Evolutionary conservation across 2,329 filamentous ascomycete genomes (phyloP).

Genomic region (Epichloe gansuensis): DNA sequence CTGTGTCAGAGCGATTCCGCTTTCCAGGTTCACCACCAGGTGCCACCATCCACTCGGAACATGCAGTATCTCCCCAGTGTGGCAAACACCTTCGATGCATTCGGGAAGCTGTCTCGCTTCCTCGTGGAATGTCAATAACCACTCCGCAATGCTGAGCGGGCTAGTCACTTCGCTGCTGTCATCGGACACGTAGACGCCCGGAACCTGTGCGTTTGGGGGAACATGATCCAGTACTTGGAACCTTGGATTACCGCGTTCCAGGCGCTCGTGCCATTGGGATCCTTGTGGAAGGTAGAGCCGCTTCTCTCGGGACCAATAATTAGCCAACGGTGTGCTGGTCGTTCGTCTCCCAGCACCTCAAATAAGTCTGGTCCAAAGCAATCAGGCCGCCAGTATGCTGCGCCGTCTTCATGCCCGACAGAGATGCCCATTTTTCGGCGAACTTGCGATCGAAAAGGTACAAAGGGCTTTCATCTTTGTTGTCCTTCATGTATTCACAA

Average conservation of each 20-base stretch:
- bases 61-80: constrained; percentile 74
- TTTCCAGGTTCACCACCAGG: constrained; percentile 79
- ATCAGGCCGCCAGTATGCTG: constrained; percentile 64
- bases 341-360: constrained; percentile 59
- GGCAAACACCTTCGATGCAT: constrained; percentile 77
- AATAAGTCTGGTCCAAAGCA: constrained; percentile 87
- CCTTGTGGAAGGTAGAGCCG: constrained; percentile 91
- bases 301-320: constrained; percentile 80
- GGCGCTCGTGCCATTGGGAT: constrained; percentile 60
- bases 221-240: constrained; percentile 98
- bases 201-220: constrained; percentile 65
- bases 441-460: constrained; percentile 88
- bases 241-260: constrained; percentile 92
- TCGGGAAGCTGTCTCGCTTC: constrained; percentile 65
- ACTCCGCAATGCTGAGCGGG: constrained; percentile 92
- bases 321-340: constrained; percentile 84
- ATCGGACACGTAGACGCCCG: constrained; percentile 78
- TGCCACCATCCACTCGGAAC: constrained; percentile 97
- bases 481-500: constrained; percentile 67
- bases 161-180: constrained; percentile 91
- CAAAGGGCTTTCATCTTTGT: constrained; percentile 73
- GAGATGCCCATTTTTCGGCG: constrained; percentile 65
- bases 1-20: constrained; percentile 80
- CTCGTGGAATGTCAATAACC: constrained; percentile 79
- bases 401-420: constrained; percentile 38